Evolutionary conservation across 768 basidiomycete species (phyloP), one percentile per base, ranked within the genome.

Genomic region (Tubosaeta brunneosetosa): DNA sequence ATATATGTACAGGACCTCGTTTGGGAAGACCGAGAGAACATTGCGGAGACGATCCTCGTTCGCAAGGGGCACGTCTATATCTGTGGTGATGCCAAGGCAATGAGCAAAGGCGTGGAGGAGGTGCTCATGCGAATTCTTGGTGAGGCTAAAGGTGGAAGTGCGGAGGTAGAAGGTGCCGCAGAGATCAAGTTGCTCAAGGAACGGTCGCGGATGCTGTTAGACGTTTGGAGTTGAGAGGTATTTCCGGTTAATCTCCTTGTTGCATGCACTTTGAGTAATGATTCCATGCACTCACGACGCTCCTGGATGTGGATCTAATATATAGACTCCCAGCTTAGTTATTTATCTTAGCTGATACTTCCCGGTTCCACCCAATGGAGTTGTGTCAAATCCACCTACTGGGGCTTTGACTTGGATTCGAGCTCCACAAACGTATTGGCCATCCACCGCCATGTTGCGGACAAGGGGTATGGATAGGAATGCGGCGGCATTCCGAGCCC

Each of bases 1-100:
- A 91, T 95, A 64, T 99, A 99, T 73, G 97, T 99, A n/a, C 97
- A 99, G 73, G 93, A 99, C 71, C 75, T 97, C 52, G 74, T 99
- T 11, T 93, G 88, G 89, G 84, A 97, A 46, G 84, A 92, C 66
- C 78, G 84, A 51, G 84, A 85, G 68, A 79, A 84, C 51, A 79
- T 99, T 49, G 90, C 88, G 10, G 85, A 94, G 51, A 86, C 89
- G 16, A 91, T 99, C 60, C 77, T 97, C 57, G 89, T 90, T 58
- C 89, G 91, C 69, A 93, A 97, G 73, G 97, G 91, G n/a, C 95
- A 94, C 69, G 80, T 97, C 3, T 97, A 97, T 71, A 91, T 97
- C 56, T 97, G 94, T 61, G 94, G 94, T 64, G 94, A 97, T 62
- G 94, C 94, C 50, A 95, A 91, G 80, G 82, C 79, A 70, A 99